Evolutionary conservation across 805 yeast genomes (phyloP).

Genomic region (Nakazawaea wyomingensis): DNA sequence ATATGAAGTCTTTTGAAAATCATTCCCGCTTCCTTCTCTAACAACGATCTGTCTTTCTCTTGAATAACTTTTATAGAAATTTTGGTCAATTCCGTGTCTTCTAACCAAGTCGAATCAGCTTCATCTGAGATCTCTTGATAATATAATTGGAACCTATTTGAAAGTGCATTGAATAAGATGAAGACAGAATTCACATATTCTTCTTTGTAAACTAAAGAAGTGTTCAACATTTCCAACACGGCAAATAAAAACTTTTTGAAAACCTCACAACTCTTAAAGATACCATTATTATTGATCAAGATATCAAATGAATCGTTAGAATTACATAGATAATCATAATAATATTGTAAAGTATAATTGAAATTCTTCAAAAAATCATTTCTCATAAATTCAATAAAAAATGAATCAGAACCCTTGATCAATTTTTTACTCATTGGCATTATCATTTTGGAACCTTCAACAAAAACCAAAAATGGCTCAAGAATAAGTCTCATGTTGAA

Average conservation of each 20-base stretch:
- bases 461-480: constrained; percentile 66
- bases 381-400: constrained; percentile 63
- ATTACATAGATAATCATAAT: constrained; percentile 45
- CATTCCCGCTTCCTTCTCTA: constrained; percentile 23
- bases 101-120: constrained; percentile 27
- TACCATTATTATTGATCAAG: constrained; percentile 21
- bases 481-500: constrained; percentile 76
- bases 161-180: constrained; percentile 34
- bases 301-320: constrained; percentile 30
- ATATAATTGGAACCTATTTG: constrained; percentile 27
- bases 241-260: constrained; percentile 37
- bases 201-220: constrained; percentile 53
- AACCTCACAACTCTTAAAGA: constrained; percentile 35
- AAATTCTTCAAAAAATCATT: constrained; percentile 59
- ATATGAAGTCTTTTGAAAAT: constrained; percentile 17
- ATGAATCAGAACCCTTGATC: constrained; percentile 24
- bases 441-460: constrained; percentile 45
- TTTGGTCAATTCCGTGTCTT: constrained; percentile 24
- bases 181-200: constrained; percentile 46
- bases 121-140: constrained; percentile 21
- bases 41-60: constrained; percentile 13
- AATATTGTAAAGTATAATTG: constrained; percentile 45
- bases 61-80: constrained; percentile 28
- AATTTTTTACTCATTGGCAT: constrained; percentile 15
- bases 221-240: constrained; percentile 40